Conservation (phyloP, 2,329 filamentous ascomycete species). For the Diatrype stigma region DNA sequence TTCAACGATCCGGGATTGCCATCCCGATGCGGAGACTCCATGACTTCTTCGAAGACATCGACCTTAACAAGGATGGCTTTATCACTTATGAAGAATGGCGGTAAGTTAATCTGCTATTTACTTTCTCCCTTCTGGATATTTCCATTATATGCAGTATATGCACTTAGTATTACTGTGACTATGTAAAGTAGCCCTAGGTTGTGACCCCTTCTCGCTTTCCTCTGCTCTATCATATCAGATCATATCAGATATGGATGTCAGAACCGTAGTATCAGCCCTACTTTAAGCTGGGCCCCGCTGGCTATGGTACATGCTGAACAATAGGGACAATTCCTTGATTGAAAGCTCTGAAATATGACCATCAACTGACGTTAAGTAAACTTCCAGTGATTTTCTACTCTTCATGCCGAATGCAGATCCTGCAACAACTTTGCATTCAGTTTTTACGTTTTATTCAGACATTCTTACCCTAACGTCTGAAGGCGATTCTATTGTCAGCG, state of each 20-base stretch:
- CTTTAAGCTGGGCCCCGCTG: too few species aligned
- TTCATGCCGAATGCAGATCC: conserved; percentile 69
- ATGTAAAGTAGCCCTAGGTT: too few species aligned
- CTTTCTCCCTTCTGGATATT: background rate
- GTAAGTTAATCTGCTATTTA: conserved; percentile 56
- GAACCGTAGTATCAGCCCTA: too few species aligned
- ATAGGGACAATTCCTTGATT: background rate
- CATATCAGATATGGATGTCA: too few species aligned
- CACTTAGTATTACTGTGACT: too few species aligned
- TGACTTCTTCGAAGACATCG: conserved; percentile 85
- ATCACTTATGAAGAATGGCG: conserved; percentile 96
- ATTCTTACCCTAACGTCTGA: conserved; percentile 87
- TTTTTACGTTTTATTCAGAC: conserved; percentile 87
- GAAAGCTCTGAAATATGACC: background rate
- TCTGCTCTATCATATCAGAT: too few species aligned
- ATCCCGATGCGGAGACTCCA: conserved; percentile 75
- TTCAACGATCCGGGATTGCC: conserved; percentile 70
- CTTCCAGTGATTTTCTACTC: conserved; percentile 77
- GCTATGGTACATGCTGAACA: too few species aligned
- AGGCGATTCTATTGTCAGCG: conserved; percentile 88
- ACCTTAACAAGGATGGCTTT: conserved; percentile 79
- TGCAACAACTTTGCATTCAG: conserved; percentile 69
- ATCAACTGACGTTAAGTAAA: conserved; percentile 7
- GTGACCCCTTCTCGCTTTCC: too few species aligned
- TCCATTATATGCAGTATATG: too few species aligned